Evolutionary conservation across 2,329 filamentous ascomycete species (phyloP).

Genomic region (Ramularia endophylla): DNA sequence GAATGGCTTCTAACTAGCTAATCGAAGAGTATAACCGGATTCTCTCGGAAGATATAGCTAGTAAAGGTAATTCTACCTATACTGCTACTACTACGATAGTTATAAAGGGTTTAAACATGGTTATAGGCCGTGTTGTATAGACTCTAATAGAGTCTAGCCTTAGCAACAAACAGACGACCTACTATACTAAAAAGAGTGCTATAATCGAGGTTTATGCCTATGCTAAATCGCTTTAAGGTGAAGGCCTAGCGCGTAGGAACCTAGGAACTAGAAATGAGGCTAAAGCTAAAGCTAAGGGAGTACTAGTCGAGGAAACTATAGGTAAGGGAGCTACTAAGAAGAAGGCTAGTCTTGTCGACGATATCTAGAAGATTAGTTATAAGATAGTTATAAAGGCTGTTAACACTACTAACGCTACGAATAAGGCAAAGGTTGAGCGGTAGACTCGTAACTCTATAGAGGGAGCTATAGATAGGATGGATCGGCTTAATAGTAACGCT

Average conservation of each 20-base stretch:
- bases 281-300: no score
- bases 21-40: slow-evolving; percentile 1
- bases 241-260: background rate
- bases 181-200: slow-evolving; percentile 3
- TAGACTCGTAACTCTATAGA: slow-evolving; percentile 1
- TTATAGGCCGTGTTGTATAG: background rate
- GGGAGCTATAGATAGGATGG: background rate
- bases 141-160: background rate
- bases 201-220: slow-evolving; percentile 1
- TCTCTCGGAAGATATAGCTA: slow-evolving; percentile 1
- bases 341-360: background rate
- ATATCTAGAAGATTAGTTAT: background rate
- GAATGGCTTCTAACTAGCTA: background rate
- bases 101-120: background rate
- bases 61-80: slow-evolving; percentile 4
- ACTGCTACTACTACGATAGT: background rate
- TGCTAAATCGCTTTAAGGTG: background rate
- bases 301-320: no score
- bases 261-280: background rate
- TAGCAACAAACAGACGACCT: background rate
- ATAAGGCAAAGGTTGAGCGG: background rate
- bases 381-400: background rate
- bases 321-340: no score
- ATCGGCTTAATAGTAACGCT: slow-evolving; percentile 1
- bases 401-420: background rate